phyloP scores from a whole-genome alignment of 306 rosid genomes.

The Prunus persica region DNA sequence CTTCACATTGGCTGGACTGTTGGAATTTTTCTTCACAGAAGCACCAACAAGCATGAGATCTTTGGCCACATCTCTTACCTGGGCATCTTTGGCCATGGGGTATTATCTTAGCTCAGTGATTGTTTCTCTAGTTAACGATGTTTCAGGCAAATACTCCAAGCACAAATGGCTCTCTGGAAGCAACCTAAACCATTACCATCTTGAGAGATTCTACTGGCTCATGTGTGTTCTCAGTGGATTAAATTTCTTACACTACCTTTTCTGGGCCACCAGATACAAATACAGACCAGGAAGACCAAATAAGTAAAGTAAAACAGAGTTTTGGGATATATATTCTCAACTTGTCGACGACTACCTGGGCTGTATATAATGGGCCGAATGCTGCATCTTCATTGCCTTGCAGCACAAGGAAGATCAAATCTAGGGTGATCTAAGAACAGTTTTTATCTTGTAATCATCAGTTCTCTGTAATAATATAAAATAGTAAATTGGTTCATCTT shows the following conservation, averaged over 20 bases:
- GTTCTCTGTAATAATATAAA: neutral
- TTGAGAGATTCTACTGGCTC: slow-evolving; percentile 87
- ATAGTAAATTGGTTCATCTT: neutral
- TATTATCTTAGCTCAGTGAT: slow-evolving; percentile 82
- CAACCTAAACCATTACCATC: slow-evolving; percentile 57
- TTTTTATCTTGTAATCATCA: neutral
- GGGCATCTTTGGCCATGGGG: slow-evolving; percentile 93
- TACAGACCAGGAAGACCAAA: slow-evolving; percentile 50
- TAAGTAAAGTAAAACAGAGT: neutral
- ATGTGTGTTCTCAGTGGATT: slow-evolving; percentile 81
- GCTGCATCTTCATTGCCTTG: neutral
- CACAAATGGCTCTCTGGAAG: slow-evolving; percentile 72
- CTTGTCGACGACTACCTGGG: neutral
- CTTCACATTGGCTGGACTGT: slow-evolving; percentile 77
- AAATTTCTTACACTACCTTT: slow-evolving; percentile 76
- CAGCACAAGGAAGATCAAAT: too few relatives aligned
- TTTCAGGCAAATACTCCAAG: slow-evolving; percentile 33
- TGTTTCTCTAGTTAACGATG: slow-evolving; percentile 67
- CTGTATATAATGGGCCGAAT: neutral
- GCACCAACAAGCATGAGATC: slow-evolving; percentile 87
- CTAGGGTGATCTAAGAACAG: neutral
- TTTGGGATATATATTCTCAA: neutral
- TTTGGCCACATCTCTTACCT: slow-evolving; percentile 84
- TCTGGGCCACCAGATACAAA: slow-evolving; percentile 68
- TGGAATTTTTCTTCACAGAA: slow-evolving; percentile 93